Evolutionary conservation across 75 land plant species (phyloP).

Genomic region (Sequoiadendron giganteum): DNA sequence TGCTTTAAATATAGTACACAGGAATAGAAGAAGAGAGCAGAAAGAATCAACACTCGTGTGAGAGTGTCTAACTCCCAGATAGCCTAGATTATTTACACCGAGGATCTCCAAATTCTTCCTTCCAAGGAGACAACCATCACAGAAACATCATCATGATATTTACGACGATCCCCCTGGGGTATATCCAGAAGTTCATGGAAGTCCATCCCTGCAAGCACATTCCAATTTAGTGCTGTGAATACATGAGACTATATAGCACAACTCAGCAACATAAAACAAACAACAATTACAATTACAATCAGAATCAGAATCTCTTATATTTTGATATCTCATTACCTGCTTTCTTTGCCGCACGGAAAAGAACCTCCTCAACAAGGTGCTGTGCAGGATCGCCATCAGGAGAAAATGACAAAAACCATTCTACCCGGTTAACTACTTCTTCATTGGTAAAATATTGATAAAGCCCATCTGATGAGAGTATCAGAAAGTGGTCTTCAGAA

Average conservation of each 20-base stretch:
- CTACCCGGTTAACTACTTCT: slow-evolving; percentile 93
- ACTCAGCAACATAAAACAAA: not conserved
- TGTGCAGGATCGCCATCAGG: slow-evolving; percentile 99
- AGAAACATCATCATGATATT: slow-evolving; percentile 96
- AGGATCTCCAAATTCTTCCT: slow-evolving; percentile 97
- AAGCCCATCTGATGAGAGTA: slow-evolving; percentile 95
- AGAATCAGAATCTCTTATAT: not conserved
- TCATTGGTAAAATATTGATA: slow-evolving; percentile 98
- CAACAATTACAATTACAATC: not conserved
- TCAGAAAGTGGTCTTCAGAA: slow-evolving; percentile 83
- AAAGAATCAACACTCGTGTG: slow-evolving; percentile 10
- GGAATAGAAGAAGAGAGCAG: slow-evolving; percentile 1
- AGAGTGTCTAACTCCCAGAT: not conserved
- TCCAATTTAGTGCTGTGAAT: not conserved
- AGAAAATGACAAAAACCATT: slow-evolving; percentile 69
- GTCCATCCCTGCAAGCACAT: slow-evolving; percentile 73
- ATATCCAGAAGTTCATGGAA: slow-evolving; percentile 96
- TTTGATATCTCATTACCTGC: slow-evolving; percentile 55
- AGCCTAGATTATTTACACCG: slow-evolving; percentile 40
- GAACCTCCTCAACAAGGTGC: slow-evolving; percentile 92
- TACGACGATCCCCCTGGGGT: slow-evolving; percentile 93
- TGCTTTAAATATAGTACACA: slow-evolving; percentile 9
- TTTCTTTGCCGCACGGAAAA: slow-evolving; percentile 96
- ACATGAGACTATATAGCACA: not conserved
- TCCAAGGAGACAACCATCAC: slow-evolving; percentile 94